Conservation (phyloP, 83 land plant species). For the Larix sibirica region DNA sequence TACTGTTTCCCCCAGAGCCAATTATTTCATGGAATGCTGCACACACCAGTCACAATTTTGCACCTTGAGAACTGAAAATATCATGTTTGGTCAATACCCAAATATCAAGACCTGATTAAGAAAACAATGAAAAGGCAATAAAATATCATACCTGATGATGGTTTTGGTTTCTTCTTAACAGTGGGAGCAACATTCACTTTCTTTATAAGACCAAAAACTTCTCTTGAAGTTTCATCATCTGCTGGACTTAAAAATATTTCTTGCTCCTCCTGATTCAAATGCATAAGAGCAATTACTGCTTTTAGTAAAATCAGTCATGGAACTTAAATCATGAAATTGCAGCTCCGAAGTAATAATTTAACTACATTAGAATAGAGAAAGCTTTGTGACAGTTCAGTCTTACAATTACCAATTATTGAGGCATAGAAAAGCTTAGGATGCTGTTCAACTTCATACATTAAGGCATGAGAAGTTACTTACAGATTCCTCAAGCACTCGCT, state of each 20-base stretch:
- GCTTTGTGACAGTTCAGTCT: neutral
- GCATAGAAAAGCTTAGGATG: neutral
- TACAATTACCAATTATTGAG: neutral
- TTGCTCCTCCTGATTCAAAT: slow-evolving; percentile 46
- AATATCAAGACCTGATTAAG: neutral
- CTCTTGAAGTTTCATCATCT: slow-evolving; percentile 74
- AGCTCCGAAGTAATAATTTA: neutral
- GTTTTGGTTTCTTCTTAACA: slow-evolving; percentile 54
- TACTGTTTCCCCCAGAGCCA: slow-evolving; percentile 27
- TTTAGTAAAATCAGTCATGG: neutral
- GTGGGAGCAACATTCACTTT: slow-evolving; percentile 69
- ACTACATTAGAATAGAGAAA: neutral
- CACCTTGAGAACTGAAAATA: neutral
- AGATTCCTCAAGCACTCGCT: slow-evolving; percentile 49
- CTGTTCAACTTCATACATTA: neutral
- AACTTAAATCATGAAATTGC: neutral
- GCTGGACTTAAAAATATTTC: slow-evolving; percentile 40
- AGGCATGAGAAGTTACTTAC: slow-evolving; percentile 35
- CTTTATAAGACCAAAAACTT: slow-evolving; percentile 80
- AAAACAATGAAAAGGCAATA: neutral
- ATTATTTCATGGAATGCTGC: slow-evolving; percentile 34
- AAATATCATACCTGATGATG: slow-evolving; percentile 19
- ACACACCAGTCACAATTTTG: slow-evolving; percentile 5
- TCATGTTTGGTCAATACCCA: neutral
- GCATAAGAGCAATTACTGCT: neutral